These are phyloP conservation scores for Cryptosporidium baileyi DNA, from an alignment of 169 alveolate species.

Conservation along the genomic window DNA sequence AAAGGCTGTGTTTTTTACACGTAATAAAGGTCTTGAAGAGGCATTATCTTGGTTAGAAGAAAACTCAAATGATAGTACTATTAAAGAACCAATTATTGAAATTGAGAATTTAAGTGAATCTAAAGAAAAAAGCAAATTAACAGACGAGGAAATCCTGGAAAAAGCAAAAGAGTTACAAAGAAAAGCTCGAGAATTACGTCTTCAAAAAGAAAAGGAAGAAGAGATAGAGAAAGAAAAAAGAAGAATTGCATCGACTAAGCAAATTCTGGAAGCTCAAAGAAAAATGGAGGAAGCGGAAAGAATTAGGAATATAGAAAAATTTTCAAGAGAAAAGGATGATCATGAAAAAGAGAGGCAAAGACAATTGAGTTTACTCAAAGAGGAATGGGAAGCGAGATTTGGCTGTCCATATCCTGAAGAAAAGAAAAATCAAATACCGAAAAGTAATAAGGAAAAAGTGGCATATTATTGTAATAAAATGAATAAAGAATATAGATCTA, in stretches of 20 bases:
- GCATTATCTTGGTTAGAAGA: constrained; percentile 73
- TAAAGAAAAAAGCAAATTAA: constrained; percentile 34
- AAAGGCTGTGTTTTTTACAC: constrained; percentile 68
- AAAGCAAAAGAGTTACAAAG: constrained; percentile 73
- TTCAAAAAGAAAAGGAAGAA: constrained; percentile 74
- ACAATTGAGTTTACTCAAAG: constrained; percentile 72
- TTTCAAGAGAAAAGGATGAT: constrained; percentile 73
- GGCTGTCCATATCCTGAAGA: constrained; percentile 72
- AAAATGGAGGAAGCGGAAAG: constrained; percentile 74
- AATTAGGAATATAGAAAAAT: constrained; percentile 65
- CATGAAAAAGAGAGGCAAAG: constrained; percentile 76
- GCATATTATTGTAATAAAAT: constrained; percentile 75
- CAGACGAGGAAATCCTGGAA: constrained; percentile 73
- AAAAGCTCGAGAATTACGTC: constrained; percentile 70
- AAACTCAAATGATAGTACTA: constrained; percentile 28
- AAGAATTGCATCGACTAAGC: constrained; percentile 72
- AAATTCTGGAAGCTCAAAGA: constrained; percentile 74
- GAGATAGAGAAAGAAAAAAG: constrained; percentile 74
- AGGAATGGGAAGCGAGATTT: constrained; percentile 76
- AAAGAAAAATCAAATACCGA: constrained; percentile 1
- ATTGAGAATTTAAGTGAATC: neutral
- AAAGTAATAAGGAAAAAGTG: constrained; percentile 67
- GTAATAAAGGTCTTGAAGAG: constrained; percentile 59
- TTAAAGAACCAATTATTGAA: constrained; percentile 65
- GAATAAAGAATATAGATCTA: constrained; percentile 70